Evolutionary conservation across 768 basidiomycete genomes (phyloP), one percentile per base, ranked within the genome.

Genomic region (Serendipita indica): DNA sequence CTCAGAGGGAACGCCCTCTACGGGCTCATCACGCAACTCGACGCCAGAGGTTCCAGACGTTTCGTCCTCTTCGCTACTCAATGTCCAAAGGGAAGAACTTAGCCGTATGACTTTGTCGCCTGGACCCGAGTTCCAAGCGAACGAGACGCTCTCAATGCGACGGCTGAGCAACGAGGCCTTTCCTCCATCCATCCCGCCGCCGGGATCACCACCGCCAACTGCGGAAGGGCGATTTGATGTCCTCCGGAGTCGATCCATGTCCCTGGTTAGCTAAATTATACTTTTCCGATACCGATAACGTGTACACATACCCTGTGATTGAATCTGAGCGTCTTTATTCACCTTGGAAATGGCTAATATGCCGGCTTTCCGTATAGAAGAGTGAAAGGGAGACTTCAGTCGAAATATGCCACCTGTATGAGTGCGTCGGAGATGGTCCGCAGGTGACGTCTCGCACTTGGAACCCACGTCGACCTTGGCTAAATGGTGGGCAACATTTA

Each of bases 171-270:
- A 30, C 10, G 22, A 25, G 10, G 22, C 16, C 7, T 54, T 30
- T 3, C 20, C 16, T 10, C 20, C 16, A 32, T 54, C 49, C 5
- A 18, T 43, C 27, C 41, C 41, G 16, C 16, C 20, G 10, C 49
- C 30, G 22, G 49, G 30, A 10, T 16, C 49, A 22, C 49, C 49
- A 27, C n/a, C 49, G 10, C 49, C 49, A 3, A 30, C 16, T 16
- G 18, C 41, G 41, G 20, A 18, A 10, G 49, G 49, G 30, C 49
- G 30, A 12, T 54, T 27, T 54, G 30, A 54, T n/a, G 22, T 28
- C 20, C 7, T 54, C 10, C 20, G 49, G 30, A 54, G 30, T 54
- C 20, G 49, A n/a, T 54, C 49, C n/a, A 54, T 54, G 49, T 54
- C 49, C n/a, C 49, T 54, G n/a, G n/a, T 54, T 27, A 7, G 30